These are phyloP conservation scores for Oehlia diaphana DNA, from an alignment of 192 early-diverging fungal genomes.

Conservation along the genomic window DNA sequence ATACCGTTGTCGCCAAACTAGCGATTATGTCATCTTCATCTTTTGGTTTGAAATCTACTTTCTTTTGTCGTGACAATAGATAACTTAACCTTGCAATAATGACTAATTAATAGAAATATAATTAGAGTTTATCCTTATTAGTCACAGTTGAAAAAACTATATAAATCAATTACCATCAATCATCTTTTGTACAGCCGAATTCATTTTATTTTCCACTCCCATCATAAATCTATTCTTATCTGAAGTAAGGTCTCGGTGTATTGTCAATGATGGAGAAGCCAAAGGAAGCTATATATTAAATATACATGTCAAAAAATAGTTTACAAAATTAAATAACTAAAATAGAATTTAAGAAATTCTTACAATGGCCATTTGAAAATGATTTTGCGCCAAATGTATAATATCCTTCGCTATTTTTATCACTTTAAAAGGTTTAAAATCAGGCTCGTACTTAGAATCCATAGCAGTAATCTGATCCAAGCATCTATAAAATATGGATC, in stretches of 20 bases:
- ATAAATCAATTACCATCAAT: constrained; percentile 58
- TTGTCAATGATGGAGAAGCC: constrained; percentile 63
- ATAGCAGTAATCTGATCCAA: constrained; percentile 63
- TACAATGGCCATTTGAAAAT: constrained; percentile 78
- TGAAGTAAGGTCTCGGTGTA: constrained; percentile 83
- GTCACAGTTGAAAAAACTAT: background rate
- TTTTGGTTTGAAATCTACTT: constrained; percentile 87
- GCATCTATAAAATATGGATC: constrained; percentile 44
- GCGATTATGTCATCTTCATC: constrained; percentile 79
- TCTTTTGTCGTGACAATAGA: constrained; percentile 77
- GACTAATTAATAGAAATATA: constrained; percentile 42
- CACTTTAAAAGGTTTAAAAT: constrained; percentile 60
- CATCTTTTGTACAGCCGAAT: constrained; percentile 71
- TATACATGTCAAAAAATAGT: background rate
- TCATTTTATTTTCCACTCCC: constrained; percentile 77
- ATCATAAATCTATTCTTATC: constrained; percentile 90
- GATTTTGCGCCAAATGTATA: constrained; percentile 75
- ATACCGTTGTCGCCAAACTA: constrained; percentile 60
- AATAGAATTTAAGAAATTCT: constrained; percentile 26
- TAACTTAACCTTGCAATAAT: constrained; percentile 70
- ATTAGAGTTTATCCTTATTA: background rate
- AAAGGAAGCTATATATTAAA: constrained; percentile 59
- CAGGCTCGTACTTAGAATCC: constrained; percentile 65
- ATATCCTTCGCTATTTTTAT: constrained; percentile 69
- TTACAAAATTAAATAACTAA: background rate